phyloP scores from a whole-genome alignment of 2,329 filamentous ascomycete genomes.

The Cryphonectria nitschkei region DNA sequence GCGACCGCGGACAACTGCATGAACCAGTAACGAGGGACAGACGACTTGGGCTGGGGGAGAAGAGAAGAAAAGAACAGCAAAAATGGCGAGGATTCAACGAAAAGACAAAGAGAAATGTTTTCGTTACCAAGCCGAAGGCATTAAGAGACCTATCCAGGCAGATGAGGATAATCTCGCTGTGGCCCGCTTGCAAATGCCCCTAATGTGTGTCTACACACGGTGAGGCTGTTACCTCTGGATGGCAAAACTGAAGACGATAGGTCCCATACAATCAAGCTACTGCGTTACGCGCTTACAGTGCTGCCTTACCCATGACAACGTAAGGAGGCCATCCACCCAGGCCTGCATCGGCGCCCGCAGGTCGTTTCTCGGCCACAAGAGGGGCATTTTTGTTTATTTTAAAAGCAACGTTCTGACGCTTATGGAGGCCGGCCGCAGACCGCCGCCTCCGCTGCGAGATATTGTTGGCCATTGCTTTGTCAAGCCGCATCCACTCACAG shows the following conservation, averaged over 20 bases:
- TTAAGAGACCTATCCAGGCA: not conserved
- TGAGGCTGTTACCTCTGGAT: not conserved
- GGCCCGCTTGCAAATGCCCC: not conserved
- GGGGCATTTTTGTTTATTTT: constrained; percentile 13
- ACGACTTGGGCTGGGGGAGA: not conserved
- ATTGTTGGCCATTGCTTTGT: constrained; percentile 24
- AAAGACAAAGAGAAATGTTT: not conserved
- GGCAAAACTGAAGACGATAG: not conserved
- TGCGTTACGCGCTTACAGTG: not conserved
- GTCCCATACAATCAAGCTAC: not conserved
- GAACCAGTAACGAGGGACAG: constrained; percentile 20
- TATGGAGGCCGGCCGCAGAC: constrained; percentile 20
- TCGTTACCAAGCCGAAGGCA: not conserved
- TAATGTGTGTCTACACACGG: not conserved
- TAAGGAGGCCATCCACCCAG: not conserved
- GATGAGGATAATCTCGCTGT: not conserved
- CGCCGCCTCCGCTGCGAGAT: constrained; percentile 26
- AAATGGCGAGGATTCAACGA: not conserved
- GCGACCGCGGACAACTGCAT: constrained; percentile 25
- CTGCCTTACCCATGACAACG: not conserved
- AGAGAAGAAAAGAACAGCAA: not conserved
- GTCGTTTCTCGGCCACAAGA: not conserved
- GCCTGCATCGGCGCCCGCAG: constrained; percentile 9
- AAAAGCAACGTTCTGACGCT: constrained; percentile 25
- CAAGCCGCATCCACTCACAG: constrained; percentile 20